phyloP scores from a whole-genome alignment of 345 rosid species.

The Rhodamnia rubescens region DNA sequence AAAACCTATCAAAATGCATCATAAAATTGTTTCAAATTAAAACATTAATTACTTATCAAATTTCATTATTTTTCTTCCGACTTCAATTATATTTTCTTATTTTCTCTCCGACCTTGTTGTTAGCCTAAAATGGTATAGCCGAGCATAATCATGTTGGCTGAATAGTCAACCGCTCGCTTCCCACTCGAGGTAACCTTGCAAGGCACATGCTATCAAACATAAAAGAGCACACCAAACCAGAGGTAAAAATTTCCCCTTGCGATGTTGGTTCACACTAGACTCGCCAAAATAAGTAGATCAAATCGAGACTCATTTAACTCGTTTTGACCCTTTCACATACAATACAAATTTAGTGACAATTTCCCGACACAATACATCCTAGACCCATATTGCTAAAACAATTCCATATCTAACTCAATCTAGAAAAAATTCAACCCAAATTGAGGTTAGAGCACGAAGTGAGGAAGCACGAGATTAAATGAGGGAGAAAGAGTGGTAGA shows the following conservation, averaged over 20 bases:
- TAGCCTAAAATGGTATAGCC: neutral
- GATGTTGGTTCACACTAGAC: too few species aligned
- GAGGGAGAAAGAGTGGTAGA: too few species aligned
- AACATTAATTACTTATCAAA: neutral
- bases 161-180: neutral
- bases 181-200: neutral
- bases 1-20: neutral
- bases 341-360: too few species aligned
- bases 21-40: neutral
- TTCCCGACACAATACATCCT: too few species aligned
- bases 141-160: neutral
- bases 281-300: too few species aligned
- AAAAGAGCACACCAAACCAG: neutral
- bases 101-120: neutral
- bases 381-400: too few species aligned
- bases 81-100: neutral
- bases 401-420: too few species aligned
- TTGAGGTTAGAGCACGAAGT: too few species aligned
- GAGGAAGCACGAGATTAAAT: too few species aligned
- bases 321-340: too few species aligned
- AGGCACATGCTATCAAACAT: neutral
- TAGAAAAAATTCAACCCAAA: too few species aligned
- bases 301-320: too few species aligned
- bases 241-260: neutral
- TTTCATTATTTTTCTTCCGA: neutral